Evolutionary conservation across 441 rosid genomes (phyloP), one percentile per base, ranked within the genome.

Genomic region (Geranium incanum): DNA sequence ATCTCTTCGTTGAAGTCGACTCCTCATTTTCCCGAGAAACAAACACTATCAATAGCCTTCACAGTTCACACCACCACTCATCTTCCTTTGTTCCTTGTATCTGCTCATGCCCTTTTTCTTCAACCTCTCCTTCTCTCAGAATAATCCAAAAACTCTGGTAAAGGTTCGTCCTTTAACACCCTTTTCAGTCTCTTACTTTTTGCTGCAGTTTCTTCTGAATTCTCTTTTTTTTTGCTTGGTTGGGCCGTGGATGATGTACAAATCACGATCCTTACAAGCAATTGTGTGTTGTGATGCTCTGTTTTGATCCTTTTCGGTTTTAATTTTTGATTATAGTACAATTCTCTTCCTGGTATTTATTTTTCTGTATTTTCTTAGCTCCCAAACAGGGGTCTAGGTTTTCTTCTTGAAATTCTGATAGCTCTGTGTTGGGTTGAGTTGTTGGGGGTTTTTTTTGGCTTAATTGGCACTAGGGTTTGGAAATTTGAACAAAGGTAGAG

Each of bases 21-120:
- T 28, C 38, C 37, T 65, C 70, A 1, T 50, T 65, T 72, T 37
- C 66, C 68, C 15, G 59, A 23, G 71, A 41, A 59, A 68, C 68
- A 0, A 33, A 36, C 64, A 3, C 38, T 18, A 5, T 2, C 16
- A 28, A 33, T 65, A 55, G 21, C 21, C 7, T 15, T 4, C 19
- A 15, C 21, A 55, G 21, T 1, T 11, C 48, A 41, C 48, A 41
- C 11, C 11, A 41, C 11, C 48, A 41, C 11, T 41, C 48, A 1
- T 5, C 48, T 41, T 1, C 11, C 48, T 41, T 28, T 2, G 33
- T 28, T 28, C 33, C 33, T 28, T 28, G 3, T 28, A 28, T 28
- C 33, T 28, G 33, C 33, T 28, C 55, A 48, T 9, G 1, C 55
- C n/a, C 55, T 48, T 48, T 48, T 48, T 48, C n/a, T n/a, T 48